Evolutionary conservation across 176 grass and related monocot species (phyloP), one percentile per base, ranked within the genome.

Genomic region (Musa itinerans): DNA sequence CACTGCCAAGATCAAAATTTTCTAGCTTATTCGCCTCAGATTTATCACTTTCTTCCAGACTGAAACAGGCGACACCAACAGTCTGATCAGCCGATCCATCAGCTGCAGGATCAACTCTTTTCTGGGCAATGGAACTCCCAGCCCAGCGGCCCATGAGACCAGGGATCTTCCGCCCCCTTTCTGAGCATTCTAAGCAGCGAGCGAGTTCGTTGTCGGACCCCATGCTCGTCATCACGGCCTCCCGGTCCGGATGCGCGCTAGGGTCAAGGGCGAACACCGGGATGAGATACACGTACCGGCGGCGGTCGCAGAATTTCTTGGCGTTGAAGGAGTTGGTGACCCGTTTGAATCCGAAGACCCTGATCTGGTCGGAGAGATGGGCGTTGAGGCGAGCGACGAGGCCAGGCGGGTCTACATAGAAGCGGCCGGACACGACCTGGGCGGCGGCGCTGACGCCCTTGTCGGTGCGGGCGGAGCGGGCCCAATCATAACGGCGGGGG

Each of bases 391-490:
- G 83, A 19, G 82, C 90, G 0, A 86, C 82, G 79, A 93, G 84
- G 17, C 82, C 88, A 0, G 88, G 86, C 7, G 90, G 90, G 73
- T 98, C 95, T 11, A 93, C 84, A 73, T 85, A 90, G 84, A 98
- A 98, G 57, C 95, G 86, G 2, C 95, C 90, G 9, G 95, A 93
- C 53, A 98, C 90, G 3, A 98, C 95, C 76, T 98, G 90, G n/a
- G 88, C 90, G 1, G 82, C 86, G 19, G 90, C 90, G 62, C 87
- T 91, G 19, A 98, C 95, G 49, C 95, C 95, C 83, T 98, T 98
- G 78, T 98, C 95, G 8, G 90, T 98, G 61, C 95, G 90, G 24
- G 90, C 95, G 12, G 90, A 83, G 66, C 90, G 90, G 48, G 90
- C 90, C 95, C 88, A 93, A 11, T 93, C 95, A 69, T 80, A 98